A percentile compares a stretch with the other conserved stretches of the same genome.
phyloP scores from a whole-genome alignment of 768 basidiomycete genomes.

The Boletus pseudopeckii region DNA sequence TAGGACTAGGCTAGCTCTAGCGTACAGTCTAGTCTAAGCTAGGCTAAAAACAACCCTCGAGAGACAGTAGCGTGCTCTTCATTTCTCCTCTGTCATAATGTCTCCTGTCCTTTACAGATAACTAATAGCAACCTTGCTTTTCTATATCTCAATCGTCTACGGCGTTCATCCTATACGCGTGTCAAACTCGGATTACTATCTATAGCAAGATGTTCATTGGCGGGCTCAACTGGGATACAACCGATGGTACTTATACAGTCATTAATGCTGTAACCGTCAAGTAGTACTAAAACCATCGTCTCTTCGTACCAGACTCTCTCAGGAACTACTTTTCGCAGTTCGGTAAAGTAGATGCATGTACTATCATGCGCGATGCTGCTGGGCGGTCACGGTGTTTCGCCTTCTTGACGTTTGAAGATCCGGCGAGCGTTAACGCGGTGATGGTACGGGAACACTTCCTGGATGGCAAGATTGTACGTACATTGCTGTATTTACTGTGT shows the following conservation, averaged over 20 bases:
- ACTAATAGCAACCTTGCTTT: slow-evolving; percentile 72
- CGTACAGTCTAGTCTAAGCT: slow-evolving; percentile 78
- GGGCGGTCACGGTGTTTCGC: slow-evolving; percentile 97
- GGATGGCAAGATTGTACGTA: slow-evolving; percentile 93
- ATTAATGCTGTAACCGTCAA: slow-evolving; percentile 34
- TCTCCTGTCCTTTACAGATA: slow-evolving; percentile 64
- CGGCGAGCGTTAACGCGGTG: slow-evolving; percentile 90
- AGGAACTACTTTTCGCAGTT: slow-evolving; percentile 92
- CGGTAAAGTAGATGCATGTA: slow-evolving; percentile 95
- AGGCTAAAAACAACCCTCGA: slow-evolving; percentile 57
- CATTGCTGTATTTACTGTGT: slow-evolving; percentile 23
- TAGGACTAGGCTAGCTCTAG: slow-evolving; percentile 74
- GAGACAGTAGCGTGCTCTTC: slow-evolving; percentile 73
- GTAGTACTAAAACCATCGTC: slow-evolving; percentile 42
- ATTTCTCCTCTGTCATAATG: slow-evolving; percentile 56
- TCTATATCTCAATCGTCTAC: slow-evolving; percentile 31
- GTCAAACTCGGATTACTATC: slow-evolving; percentile 26
- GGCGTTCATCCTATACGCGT: slow-evolving; percentile 27
- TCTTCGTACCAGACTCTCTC: slow-evolving; percentile 55
- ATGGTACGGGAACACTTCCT: slow-evolving; percentile 94
- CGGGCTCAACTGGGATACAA: slow-evolving; percentile 99
- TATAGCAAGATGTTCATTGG: slow-evolving; percentile 99
- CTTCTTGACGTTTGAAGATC: slow-evolving; percentile 93
- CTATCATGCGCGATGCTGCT: slow-evolving; percentile 96
- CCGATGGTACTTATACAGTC: slow-evolving; percentile 76